These are phyloP conservation scores for Fistulifera solaris DNA, from an alignment of 108 stramenopile genomes.

Conservation along the genomic window DNA sequence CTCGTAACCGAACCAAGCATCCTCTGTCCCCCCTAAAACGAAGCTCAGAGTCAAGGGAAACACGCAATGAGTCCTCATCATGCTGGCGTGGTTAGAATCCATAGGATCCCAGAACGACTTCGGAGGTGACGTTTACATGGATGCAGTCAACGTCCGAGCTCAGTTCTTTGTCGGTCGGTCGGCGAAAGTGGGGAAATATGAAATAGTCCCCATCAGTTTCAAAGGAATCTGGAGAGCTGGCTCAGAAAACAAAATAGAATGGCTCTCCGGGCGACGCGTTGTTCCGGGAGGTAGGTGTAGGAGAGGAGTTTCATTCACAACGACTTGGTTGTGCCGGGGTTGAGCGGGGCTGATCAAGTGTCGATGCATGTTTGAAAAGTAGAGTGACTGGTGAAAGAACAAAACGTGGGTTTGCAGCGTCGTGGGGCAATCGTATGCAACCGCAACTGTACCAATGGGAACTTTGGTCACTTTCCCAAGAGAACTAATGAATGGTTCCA, in stretches of 20 bases:
- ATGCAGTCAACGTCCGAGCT: not conserved
- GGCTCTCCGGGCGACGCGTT: too few relatives aligned
- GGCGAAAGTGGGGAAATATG: not conserved
- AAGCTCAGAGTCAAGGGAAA: too few relatives aligned
- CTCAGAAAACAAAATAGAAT: not conserved
- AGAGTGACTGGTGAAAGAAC: conserved; percentile 21
- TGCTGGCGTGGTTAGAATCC: too few relatives aligned
- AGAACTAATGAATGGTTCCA: conserved; percentile 4
- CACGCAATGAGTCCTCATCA: too few relatives aligned
- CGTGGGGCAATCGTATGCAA: conserved; percentile 16
- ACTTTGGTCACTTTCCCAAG: not conserved
- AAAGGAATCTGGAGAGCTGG: conserved; percentile 6
- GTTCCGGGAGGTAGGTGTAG: not conserved
- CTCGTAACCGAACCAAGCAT: too few relatives aligned
- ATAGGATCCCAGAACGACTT: not conserved
- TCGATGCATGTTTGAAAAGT: conserved; percentile 13
- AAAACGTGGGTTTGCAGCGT: conserved; percentile 22
- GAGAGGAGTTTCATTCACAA: conserved; percentile 14
- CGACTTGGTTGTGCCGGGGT: conserved; percentile 18
- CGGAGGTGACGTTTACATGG: conserved; percentile 4
- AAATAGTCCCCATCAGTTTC: not conserved
- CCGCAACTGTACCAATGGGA: conserved; percentile 23
- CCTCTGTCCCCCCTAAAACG: too few relatives aligned
- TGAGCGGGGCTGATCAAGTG: conserved; percentile 32
- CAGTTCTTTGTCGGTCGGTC: not conserved